Base-by-base conservation (phyloP, 2,329 filamentous ascomycete genomes). In the Dothideomycetidae sp. region DNA sequence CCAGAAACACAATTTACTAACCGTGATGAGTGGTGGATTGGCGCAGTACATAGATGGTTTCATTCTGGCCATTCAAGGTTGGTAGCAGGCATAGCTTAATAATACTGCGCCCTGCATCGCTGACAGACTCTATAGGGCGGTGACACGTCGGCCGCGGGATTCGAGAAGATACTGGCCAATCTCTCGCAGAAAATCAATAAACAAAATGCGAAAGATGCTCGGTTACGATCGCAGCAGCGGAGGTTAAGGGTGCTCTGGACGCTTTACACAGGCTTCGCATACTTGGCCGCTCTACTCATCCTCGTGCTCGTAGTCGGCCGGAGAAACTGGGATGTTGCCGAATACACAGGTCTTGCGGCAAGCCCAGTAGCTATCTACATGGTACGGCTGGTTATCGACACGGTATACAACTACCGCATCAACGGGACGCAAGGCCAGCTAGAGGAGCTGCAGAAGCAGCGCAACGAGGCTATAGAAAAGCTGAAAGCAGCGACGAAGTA, bases 401-500 rank as follows among this genome's bases (percentile, higher is more conserved):
- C 70, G 7, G 81, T 81, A 59, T 98, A 83, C 62, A 80, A 78
- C 49, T 92, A 81, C 55, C 81, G 84, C 43, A 78, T 90, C 50
- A 71, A 78, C 14, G 73, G 67, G 11, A 68, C 81, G 9, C 73
- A 79, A 47, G 58, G 67, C 28, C 71, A 78, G 29, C 68, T 96
- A 18, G 79, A 88, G 49, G 72, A 72, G 13, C 70, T 86, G 23
- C 75, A 86, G 50, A 73, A 75, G 37, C 81, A 94, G 57, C 76
- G 88, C 37, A 75, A 81, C 42, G 75, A 75, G 49, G 93, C 86
- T 2, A 96, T 98, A 46, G 80, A 93, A 55, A 86, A 86, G 60
- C 73, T 98, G 45, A 98, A 98, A 61, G 77, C 80, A 41, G 86
- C 86, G 16, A 98, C 90, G 21, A 93, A 82, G 57, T 98, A 94